Base-by-base conservation (phyloP, 1,284 basidiomycete genomes). In the Afroboletus lepidellus region DNA sequence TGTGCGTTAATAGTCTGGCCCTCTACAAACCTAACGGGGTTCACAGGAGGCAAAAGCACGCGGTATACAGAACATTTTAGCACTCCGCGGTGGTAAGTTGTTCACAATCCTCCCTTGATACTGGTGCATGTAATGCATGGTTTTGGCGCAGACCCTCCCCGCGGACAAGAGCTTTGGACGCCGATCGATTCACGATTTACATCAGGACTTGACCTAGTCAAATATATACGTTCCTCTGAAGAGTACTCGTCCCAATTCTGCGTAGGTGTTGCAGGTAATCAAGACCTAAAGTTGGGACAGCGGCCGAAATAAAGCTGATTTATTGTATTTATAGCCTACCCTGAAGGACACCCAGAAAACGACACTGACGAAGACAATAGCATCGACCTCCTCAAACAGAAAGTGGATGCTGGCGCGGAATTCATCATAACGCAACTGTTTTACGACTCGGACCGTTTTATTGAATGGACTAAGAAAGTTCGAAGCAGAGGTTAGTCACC, bases 381-480 rank as follows among this genome's bases (percentile, higher is more conserved):
- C 62, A 77, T 99, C 20, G 72, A 78, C 3, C 78, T 86, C 62
- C 76, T 99, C 54, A 94, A 94, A 72, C 79, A 80, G 39, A 99
- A 99, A 72, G 85, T 98, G 27, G 91, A 98, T 57, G 94, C 93
- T 0, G 97, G 97, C 5, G 94, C 95, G 1, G 89, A 97, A 58
- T 98, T 95, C 69, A 92, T 99, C 60, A 81, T 99, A 56, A 98
- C 97, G 0, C 97, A 99, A 66, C 80, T 99, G 49, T 99, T 99
- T 72, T 99, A 99, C 74, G 95, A 98, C 62, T 85, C 90, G 32
- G 85, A 93, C 56, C 79, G 83, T 46, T 96, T 96, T 71, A 74
- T 94, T 48, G 69, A 76, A 47, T 98, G 94, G 94, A 71, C 87
- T 15, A 71, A 76, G 59, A 84, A 81, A 60, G 85, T 93, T 39